Evolutionary conservation across 1,139 yeast species (phyloP), one percentile per base, ranked within the genome.

Genomic region (Taphrina flavorubra): DNA sequence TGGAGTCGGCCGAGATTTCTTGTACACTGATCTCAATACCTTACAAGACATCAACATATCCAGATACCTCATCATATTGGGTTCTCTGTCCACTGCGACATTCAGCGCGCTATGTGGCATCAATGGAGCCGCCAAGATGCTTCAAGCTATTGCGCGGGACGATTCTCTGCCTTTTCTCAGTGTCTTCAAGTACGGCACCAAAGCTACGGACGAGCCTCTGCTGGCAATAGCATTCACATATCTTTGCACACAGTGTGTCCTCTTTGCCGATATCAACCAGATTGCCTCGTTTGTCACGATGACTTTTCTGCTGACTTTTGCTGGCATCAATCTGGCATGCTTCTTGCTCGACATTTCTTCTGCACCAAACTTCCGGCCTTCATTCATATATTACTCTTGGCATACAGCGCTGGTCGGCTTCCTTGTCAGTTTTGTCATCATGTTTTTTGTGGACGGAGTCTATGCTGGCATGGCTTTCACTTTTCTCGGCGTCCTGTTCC

Each of bases 301-400:
- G 97, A 97, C 99, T 0, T 94, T 91, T 75, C 81, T 94, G 69
- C 90, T 92, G 94, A 94, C 99, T 0, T 94, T 94, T 76, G 88
- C 92, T 60, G 97, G 92, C 4, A 92, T 96, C 46, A 94, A 94
- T 75, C 78, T 92, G 72, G 97, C 99, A 0, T 94, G 99, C 77
- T 92, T 92, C 76, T 79, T 94, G 70, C 82, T 94, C 73, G 89
- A 88, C 72, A 80, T 94, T 14, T 95, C 97, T 0, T 86, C 97
- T 1, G 99, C 99, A 1, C 99, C 99, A 13, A 94, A 94, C 77
- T 94, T 94, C 78, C 81, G 99, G 74, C 99, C 99, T 1, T 90
- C 97, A 4, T 94, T 94, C 82, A 87, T 85, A 70, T 94, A 88
- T 75, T 94, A 94, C 79, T 88, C 86, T 74, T 84, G 92, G 61